Evolutionary conservation across 768 basidiomycete species (phyloP).

Genomic region (Serpula lacrymans): DNA sequence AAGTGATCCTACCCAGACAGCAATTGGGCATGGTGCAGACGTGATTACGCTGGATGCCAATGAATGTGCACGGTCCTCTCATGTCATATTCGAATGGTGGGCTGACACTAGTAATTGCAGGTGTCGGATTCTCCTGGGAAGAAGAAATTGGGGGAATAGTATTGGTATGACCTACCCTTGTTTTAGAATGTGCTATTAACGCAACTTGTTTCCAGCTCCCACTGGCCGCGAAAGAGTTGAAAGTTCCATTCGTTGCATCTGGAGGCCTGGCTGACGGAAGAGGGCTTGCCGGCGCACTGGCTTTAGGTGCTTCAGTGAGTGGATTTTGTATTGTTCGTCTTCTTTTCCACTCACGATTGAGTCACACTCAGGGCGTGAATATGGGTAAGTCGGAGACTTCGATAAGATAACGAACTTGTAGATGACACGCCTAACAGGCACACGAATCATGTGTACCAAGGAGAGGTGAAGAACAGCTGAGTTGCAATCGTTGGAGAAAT

Average conservation of each 20-base stretch:
- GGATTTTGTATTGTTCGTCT: background rate
- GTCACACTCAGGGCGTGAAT: slow-evolving; percentile 62
- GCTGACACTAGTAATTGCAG: slow-evolving; percentile 34
- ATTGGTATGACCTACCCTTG: slow-evolving; percentile 54
- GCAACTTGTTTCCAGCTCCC: slow-evolving; percentile 60
- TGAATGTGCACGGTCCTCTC: slow-evolving; percentile 56
- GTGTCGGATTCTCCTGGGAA: slow-evolving; percentile 93
- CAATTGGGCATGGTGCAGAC: slow-evolving; percentile 80
- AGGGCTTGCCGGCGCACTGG: slow-evolving; percentile 77
- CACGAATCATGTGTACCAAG: slow-evolving; percentile 89
- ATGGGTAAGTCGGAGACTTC: slow-evolving; percentile 48
- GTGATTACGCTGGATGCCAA: slow-evolving; percentile 87
- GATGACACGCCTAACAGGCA: slow-evolving; percentile 46
- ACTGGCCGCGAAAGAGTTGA: slow-evolving; percentile 79
- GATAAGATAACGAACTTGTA: background rate
- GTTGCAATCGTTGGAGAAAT: slow-evolving; percentile 13
- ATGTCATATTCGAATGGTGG: slow-evolving; percentile 1
- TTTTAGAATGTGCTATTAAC: background rate
- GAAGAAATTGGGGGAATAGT: slow-evolving; percentile 89
- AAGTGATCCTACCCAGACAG: slow-evolving; percentile 35
- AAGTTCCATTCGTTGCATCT: slow-evolving; percentile 83
- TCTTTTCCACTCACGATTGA: background rate
- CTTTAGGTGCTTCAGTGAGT: slow-evolving; percentile 77
- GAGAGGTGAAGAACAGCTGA: slow-evolving; percentile 51
- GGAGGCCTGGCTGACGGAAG: slow-evolving; percentile 88